Evolutionary conservation across 73 alveolate species (phyloP), one percentile per base, ranked within the genome.

Genomic region (Stentor roeselii): DNA sequence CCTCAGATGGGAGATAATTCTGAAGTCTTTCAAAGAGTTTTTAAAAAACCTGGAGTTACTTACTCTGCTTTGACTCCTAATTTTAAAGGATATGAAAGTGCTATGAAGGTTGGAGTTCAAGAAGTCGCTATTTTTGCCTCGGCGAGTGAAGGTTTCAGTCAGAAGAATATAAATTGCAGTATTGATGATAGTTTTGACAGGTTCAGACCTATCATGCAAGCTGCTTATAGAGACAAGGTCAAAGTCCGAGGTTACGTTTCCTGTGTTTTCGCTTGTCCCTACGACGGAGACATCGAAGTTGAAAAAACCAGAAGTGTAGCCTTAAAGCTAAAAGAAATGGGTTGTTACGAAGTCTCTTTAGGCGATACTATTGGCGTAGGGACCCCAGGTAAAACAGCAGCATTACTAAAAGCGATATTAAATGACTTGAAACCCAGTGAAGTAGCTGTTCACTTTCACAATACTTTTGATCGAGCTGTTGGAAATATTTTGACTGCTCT

Each of bases 341-440:
- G 98, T 21, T 95, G 99, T 87, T 95, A 95, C 86, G 98, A 95
- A 84, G 89, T 95, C 61, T 93, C 98, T 15, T 84, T 95, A n/a
- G 99, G 99, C 1, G 99, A 95, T 82, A 95, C 99, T 14, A 91
- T 95, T 40, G 99, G 99, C 3, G 77, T 87, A 75, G 99, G 99
- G n/a, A 93, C 98, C 3, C 91, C 97, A 3, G 97, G 90, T 77
- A 88, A 93, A 76, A 86, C 97, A 11, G 50, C 75, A 41, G 87
- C 38, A 3, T 59, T 95, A 89, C 59, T 95, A 76, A 36, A 92
- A 11, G 88, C 95, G 2, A 88, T 93, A 3, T 61, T 34, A 1
- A 15, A 42, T 41, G 86, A 35, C 6, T 76, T 59, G 21, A 1
- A n/a, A 11, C 32, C 87, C 34, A 11, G 21, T 1, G 82, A 84